These are phyloP conservation scores for Baffinella frigidus DNA, from an alignment of 208 protist genomes.

Conservation along the genomic window DNA sequence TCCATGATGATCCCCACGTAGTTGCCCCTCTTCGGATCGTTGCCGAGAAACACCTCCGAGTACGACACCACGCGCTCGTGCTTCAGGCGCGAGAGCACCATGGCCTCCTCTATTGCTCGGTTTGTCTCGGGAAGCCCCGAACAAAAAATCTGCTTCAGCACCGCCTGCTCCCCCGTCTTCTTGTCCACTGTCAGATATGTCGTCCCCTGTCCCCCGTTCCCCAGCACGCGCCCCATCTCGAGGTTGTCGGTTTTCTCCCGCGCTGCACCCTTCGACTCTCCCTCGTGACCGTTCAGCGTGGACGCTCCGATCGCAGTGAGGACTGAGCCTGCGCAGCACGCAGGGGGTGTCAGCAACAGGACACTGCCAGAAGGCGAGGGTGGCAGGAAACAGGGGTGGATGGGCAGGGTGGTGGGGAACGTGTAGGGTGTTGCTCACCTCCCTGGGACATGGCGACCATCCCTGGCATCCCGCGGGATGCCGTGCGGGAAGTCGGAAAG, in stretches of 20 bases:
- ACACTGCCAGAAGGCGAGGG: too few species aligned
- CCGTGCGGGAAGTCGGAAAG: neutral
- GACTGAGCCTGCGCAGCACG: too few species aligned
- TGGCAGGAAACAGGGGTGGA: too few species aligned
- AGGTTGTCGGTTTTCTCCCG: too few species aligned
- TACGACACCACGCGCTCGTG: slow-evolving; percentile 6
- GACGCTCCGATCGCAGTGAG: slow-evolving; percentile 6
- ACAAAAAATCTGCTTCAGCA: slow-evolving; percentile 51
- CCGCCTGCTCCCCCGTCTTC: neutral
- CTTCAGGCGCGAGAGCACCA: slow-evolving; percentile 37
- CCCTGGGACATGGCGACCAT: too few species aligned
- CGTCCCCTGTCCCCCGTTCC: slow-evolving; percentile 20
- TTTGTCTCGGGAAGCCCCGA: slow-evolving; percentile 14
- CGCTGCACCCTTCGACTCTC: neutral
- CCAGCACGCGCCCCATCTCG: neutral
- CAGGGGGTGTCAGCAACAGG: too few species aligned
- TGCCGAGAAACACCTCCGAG: slow-evolving; percentile 28
- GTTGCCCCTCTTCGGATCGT: neutral
- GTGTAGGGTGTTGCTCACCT: too few species aligned
- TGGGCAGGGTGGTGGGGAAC: too few species aligned
- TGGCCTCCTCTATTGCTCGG: slow-evolving; percentile 27
- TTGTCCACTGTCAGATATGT: slow-evolving; percentile 28
- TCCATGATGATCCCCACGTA: slow-evolving; percentile 54
- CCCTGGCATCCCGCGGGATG: too few species aligned
- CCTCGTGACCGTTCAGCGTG: neutral